Conservation (phyloP, 2,329 filamentous ascomycete species). For the Exophiala sp. region DNA sequence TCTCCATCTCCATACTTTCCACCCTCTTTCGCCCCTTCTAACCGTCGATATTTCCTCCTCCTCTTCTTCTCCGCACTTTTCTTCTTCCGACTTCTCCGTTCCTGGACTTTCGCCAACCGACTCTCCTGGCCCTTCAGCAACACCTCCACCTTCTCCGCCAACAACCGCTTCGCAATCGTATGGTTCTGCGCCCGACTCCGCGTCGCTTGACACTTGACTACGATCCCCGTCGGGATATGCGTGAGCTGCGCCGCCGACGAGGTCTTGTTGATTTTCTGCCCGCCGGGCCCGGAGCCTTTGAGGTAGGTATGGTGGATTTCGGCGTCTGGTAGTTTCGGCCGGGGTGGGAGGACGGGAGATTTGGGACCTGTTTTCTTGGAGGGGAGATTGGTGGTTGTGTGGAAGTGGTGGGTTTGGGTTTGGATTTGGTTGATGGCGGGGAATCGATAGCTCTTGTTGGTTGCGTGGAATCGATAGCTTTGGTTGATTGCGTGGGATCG, state of each 20-base stretch:
- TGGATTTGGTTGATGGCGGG: too few species aligned
- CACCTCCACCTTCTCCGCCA: conserved; percentile 73
- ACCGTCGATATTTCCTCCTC: conserved; percentile 40
- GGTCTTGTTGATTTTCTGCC: conserved; percentile 99
- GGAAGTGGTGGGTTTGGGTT: too few species aligned
- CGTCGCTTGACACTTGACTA: conserved; percentile 90
- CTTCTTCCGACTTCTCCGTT: conserved; percentile 63
- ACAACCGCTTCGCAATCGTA: conserved; percentile 69
- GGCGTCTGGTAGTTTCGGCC: conserved; percentile 61
- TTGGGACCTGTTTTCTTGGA: not conserved
- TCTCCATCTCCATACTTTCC: conserved; percentile 14
- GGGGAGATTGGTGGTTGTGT: too few species aligned
- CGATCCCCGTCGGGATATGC: conserved; percentile 82
- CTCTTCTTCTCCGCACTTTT: conserved; percentile 42
- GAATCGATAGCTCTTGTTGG: too few species aligned
- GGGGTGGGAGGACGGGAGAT: conserved; percentile 51
- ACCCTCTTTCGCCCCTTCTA: conserved; percentile 31
- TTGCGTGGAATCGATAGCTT: too few species aligned
- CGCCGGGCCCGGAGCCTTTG: conserved; percentile 85
- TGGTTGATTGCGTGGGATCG: too few species aligned
- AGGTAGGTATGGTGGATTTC: conserved; percentile 82
- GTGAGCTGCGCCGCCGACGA: conserved; percentile 89
- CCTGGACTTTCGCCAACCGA: conserved; percentile 73
- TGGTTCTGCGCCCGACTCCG: conserved; percentile 81
- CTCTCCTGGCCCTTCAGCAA: conserved; percentile 65